Base-by-base conservation (phyloP, 352 stramenopile genomes). In the Phytopythium kandeliae region DNA sequence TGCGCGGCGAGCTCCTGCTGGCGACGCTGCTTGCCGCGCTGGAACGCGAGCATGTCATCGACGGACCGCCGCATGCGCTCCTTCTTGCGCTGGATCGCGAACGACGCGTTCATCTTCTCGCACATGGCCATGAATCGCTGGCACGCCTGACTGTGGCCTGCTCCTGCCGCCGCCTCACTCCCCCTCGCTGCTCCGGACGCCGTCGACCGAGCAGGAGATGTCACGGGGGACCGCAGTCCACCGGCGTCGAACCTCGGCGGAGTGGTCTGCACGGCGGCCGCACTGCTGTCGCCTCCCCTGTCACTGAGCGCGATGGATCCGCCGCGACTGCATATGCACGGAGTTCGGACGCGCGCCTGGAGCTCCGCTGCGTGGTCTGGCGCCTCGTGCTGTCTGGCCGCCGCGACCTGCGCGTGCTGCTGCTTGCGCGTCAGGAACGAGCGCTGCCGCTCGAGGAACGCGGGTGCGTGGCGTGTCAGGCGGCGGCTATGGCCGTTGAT, bases 91-190 rank as follows among this genome's bases (percentile, higher is more conserved):
- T 78, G 65, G 24, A 71, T 78, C 19, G 49, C 55, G 36, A 68
- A 75, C 0, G 69, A 73, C 4, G 54, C 48, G 57, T 83, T 81
- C 60, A 75, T 75, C 42, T 69, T 77, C 31, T 44, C 57, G 44
- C 74, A 85, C 49, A 74, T 75, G 13, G 62, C 51, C 74, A 83
- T 77, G 54, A 85, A 85, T 11, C 71, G 61, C 42, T 63, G 34
- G 33, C 74, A 85, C 0, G 69, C 54, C 15, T 62, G 41, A n/a
- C 69, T 70, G 51, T 81, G 74, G 1, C 51, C 26, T 28, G 52
- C 21, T 1, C 17, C 21, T 34, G 45, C 17, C 16, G 33, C 26
- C 22, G 24, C 61, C 31, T 25, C 35, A 5, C 57, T 33, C 3
- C 41, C 22, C 13, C 19, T 37, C 37, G 43, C 12, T 45, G 28